A percentile compares a stretch with the other conserved stretches of the same genome.
These are phyloP conservation scores for Limonium bicolor DNA, from an alignment of 148 eudicot genomes.

Conservation along the genomic window DNA sequence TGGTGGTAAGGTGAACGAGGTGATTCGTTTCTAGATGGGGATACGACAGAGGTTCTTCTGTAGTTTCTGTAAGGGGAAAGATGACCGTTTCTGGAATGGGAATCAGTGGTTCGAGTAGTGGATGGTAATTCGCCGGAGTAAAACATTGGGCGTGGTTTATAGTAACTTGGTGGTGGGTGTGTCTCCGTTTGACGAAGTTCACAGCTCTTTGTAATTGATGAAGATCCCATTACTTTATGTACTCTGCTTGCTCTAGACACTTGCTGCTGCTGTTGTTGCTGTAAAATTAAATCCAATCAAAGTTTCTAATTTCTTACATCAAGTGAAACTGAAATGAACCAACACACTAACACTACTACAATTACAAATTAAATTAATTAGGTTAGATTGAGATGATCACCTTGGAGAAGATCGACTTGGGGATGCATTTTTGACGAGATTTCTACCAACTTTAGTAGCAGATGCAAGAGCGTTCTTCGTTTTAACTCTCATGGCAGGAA, in stretches of 20 bases:
- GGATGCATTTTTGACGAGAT: slow-evolving; percentile 32
- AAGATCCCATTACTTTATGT: slow-evolving; percentile 13
- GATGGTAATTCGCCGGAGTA: slow-evolving; percentile 34
- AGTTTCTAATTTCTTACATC: no score
- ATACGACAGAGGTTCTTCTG: slow-evolving; percentile 18
- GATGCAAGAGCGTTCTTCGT: slow-evolving; percentile 23
- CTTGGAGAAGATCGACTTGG: slow-evolving; percentile 26
- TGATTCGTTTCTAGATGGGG: slow-evolving; percentile 17
- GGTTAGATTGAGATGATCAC: slow-evolving; percentile 18
- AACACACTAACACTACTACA: not conserved
- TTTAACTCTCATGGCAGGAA: slow-evolving; percentile 34
- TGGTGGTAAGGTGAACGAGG: slow-evolving; percentile 42
- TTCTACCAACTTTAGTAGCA: slow-evolving; percentile 24
- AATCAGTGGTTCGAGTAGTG: slow-evolving; percentile 16
- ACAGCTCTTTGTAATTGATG: slow-evolving; percentile 24
- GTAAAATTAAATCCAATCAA: no score
- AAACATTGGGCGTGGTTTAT: slow-evolving; percentile 24
- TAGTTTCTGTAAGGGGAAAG: slow-evolving; percentile 36
- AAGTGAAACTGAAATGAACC: not conserved
- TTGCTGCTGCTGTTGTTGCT: no score
- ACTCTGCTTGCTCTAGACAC: slow-evolving; percentile 9
- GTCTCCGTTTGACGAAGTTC: slow-evolving; percentile 37
- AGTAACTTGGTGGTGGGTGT: slow-evolving; percentile 10
- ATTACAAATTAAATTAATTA: no score
- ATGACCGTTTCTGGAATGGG: slow-evolving; percentile 19